These are phyloP conservation scores for Penicillium brasilianum DNA, from an alignment of 2,329 filamentous ascomycete species.

Conservation along the genomic window DNA sequence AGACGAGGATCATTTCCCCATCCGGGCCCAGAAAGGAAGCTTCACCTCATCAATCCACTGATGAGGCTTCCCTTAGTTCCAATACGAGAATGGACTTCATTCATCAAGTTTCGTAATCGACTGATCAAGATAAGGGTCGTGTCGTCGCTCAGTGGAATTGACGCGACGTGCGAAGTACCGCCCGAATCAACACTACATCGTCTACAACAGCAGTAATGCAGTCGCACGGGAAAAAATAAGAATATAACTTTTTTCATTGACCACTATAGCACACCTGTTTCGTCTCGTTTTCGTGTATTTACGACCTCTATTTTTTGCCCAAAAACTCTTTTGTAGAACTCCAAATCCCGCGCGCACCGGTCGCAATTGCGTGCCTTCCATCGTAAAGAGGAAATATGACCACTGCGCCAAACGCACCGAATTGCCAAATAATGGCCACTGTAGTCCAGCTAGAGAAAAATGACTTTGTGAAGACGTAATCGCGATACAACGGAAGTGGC, in stretches of 20 bases:
- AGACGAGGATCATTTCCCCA: neutral
- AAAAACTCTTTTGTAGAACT: slow-evolving; percentile 14
- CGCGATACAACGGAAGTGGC: slow-evolving; percentile 57
- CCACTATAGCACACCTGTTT: neutral
- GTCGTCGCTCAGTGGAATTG: too few species aligned
- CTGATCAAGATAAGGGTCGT: too few species aligned
- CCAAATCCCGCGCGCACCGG: slow-evolving; percentile 32
- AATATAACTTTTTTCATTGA: neutral
- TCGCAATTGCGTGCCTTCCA: slow-evolving; percentile 49
- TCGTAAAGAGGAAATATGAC: slow-evolving; percentile 57
- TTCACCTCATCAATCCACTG: too few species aligned
- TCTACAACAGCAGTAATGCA: neutral
- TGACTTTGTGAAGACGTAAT: slow-evolving; percentile 54
- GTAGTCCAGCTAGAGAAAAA: slow-evolving; percentile 55
- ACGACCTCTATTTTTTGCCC: neutral
- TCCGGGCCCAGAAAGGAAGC: neutral
- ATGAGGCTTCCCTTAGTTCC: too few species aligned
- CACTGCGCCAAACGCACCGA: slow-evolving; percentile 53
- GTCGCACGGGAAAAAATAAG: too few species aligned
- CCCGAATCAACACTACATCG: neutral
- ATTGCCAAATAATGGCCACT: slow-evolving; percentile 56
- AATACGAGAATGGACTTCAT: too few species aligned
- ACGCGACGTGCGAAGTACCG: neutral
- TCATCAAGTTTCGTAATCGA: too few species aligned
- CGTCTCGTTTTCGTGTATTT: neutral